Percentiles rank a stretch among this genome's conserved stretches.
These are phyloP conservation scores for Puccinia polysora DNA, from an alignment of 1,284 basidiomycete species.

Conservation along the genomic window DNA sequence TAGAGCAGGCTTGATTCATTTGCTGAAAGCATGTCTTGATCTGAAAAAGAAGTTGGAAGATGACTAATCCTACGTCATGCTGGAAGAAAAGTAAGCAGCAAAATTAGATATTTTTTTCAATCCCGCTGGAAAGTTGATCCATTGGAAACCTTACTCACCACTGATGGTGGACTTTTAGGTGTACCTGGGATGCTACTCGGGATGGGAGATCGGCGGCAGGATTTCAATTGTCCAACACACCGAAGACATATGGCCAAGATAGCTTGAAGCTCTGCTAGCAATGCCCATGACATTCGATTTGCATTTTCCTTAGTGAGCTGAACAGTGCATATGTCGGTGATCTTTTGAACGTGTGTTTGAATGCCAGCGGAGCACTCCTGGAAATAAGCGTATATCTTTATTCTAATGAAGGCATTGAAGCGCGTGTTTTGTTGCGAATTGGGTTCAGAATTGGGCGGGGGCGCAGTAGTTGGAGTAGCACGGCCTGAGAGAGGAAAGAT, in stretches of 20 bases:
- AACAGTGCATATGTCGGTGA: constrained; percentile 3
- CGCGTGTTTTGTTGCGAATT: constrained; percentile 1
- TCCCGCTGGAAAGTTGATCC: too few relatives aligned
- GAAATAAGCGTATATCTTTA: constrained; percentile 9
- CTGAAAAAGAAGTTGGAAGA: constrained; percentile 17
- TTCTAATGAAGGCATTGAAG: not conserved
- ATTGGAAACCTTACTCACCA: not conserved
- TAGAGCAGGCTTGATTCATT: not conserved
- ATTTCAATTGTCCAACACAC: constrained; percentile 12
- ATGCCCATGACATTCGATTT: constrained; percentile 19
- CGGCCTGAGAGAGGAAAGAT: not conserved
- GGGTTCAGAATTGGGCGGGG: not conserved
- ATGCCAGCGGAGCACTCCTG: constrained; percentile 8
- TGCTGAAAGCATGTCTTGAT: constrained; percentile 26
- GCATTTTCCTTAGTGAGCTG: constrained; percentile 9
- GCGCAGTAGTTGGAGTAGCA: not conserved
- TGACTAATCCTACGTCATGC: constrained; percentile 10
- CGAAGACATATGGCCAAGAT: constrained; percentile 15
- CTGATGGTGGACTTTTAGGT: not conserved
- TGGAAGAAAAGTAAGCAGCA: not conserved
- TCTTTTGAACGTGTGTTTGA: constrained; percentile 10
- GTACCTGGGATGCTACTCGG: constrained; percentile 17
- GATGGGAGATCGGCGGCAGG: constrained; percentile 1
- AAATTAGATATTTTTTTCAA: not conserved
- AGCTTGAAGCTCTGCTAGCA: constrained; percentile 23